These are phyloP conservation scores for Hemileia vastatrix DNA, from an alignment of 1,284 basidiomycete species.

Conservation along the genomic window DNA sequence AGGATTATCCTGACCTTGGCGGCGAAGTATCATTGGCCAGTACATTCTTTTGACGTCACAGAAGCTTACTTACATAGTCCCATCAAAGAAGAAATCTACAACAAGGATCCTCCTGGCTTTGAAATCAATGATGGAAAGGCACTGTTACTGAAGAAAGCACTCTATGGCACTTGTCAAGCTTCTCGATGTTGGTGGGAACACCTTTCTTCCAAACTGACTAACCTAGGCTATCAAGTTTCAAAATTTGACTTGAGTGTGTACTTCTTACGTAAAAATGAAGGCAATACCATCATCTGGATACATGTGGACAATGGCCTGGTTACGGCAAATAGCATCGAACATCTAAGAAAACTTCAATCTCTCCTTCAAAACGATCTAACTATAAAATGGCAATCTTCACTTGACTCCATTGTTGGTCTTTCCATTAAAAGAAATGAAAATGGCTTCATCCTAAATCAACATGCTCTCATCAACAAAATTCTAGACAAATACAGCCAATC, in stretches of 20 bases:
- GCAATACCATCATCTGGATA: background rate
- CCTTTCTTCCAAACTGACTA: background rate
- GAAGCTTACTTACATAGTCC: too few relatives aligned
- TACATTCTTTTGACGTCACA: background rate
- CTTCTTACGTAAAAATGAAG: background rate
- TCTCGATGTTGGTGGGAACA: constrained; percentile 15
- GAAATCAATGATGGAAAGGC: too few relatives aligned
- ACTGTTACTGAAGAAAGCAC: too few relatives aligned
- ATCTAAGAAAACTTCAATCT: background rate
- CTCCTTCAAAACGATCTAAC: background rate
- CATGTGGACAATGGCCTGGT: background rate
- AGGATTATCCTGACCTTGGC: too few relatives aligned
- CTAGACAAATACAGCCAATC: background rate
- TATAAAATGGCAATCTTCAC: background rate
- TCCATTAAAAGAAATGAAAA: background rate
- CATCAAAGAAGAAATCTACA: too few relatives aligned
- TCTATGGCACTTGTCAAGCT: background rate
- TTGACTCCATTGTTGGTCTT: constrained; percentile 1
- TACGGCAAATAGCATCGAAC: background rate
- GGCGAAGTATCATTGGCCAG: too few relatives aligned
- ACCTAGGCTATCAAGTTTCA: background rate
- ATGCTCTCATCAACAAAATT: background rate
- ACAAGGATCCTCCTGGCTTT: too few relatives aligned
- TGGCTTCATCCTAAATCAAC: background rate
- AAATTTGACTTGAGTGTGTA: background rate